Conservation (phyloP, 1,139 yeast genomes). For the Wickerhamiella pararugosa region DNA sequence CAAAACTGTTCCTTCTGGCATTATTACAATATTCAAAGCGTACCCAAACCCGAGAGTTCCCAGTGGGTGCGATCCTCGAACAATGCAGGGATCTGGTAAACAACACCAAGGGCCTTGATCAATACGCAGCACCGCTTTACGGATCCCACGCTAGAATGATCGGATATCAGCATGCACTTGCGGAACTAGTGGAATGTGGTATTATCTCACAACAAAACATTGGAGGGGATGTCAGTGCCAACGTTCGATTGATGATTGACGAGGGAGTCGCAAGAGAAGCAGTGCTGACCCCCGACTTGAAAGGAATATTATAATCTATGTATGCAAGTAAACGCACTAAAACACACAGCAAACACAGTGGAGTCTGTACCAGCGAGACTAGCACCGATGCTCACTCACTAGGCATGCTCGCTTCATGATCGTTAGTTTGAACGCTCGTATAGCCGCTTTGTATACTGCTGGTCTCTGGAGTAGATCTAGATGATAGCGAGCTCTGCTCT, state of each 20-base stretch:
- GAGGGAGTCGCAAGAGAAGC: constrained; percentile 45
- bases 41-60: constrained; percentile 37
- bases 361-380: no score
- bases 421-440: no score
- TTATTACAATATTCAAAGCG: constrained; percentile 50
- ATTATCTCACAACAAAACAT: constrained; percentile 50
- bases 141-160: constrained; percentile 19
- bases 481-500: no score
- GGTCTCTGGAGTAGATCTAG: no score
- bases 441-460: no score
- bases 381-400: no score
- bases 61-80: constrained; percentile 63
- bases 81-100: constrained; percentile 43
- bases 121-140: not conserved
- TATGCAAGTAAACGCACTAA: no score
- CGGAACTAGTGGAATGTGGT: constrained; percentile 68
- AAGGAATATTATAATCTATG: no score
- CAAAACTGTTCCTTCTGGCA: constrained; percentile 59
- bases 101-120: constrained; percentile 12
- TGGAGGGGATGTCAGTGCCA: constrained; percentile 50
- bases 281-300: not conserved
- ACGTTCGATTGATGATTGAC: constrained; percentile 50
- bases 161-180: constrained; percentile 39
- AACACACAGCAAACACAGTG: no score
- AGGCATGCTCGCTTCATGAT: no score